Evolutionary conservation across 2,329 filamentous ascomycete genomes (phyloP), one percentile per base, ranked within the genome.

Genomic region (Fusarium continuum): DNA sequence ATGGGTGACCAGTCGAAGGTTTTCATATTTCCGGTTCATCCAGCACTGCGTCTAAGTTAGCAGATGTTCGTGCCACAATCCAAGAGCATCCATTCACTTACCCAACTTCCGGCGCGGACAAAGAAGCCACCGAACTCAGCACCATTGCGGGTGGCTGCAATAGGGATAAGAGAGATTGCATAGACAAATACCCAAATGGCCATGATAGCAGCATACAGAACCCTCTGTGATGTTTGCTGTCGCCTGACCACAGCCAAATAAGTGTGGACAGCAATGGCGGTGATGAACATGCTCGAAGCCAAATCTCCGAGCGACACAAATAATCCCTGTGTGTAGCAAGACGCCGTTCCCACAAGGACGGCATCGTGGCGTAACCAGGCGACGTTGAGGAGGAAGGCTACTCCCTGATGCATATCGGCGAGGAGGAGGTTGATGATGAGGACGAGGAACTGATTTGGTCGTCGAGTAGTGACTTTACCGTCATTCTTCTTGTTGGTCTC

Each of bases 351-450:
- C 2, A 87, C 84, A 2, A 81, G 68, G 14, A 91, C 82, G 0
- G 77, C 79, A 70, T 88, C 79, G 13, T 77, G 72, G 2, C 75
- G 72, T 6, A 90, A 76, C 83, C 88, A 89, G 29, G 82, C 77
- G 5, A 82, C 81, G 59, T 88, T 90, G 43, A 91, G 77, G 36
- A 88, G 68, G 70, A 91, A 91, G 5, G 87, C 85, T 1, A 85
- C 72, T 8, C 85, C 81, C 68, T 91, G 89, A 68, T 88, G 85
- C 51, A 90, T 81, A 66, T 91, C 89, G 55, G 89, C 88, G 19
- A 89, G 75, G 6, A 91, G 77, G 0, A 91, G 81, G 71, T 91
- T 91, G 72, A 89, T 85, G 55, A 91, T 88, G 5, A 91, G 79
- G 0, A 91, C 78, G 23, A 91, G 80, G 68, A 91, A 89, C 73